Evolutionary conservation across 441 rosid species (phyloP).

Genomic region (Pelargonium australe): DNA sequence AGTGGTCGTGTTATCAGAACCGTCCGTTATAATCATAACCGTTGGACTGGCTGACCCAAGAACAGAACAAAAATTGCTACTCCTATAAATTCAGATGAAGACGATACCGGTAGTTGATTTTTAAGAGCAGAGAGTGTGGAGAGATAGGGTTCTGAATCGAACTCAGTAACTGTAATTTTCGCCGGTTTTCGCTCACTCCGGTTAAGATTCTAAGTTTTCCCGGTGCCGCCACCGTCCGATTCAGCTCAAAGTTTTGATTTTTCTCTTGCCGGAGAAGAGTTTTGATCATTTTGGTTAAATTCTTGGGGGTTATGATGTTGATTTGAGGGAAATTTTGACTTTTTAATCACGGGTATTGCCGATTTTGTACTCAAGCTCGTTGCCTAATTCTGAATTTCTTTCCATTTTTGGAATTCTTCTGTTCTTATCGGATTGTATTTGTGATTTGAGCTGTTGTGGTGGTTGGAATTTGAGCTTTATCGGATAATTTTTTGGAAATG

Average conservation of each 20-base stretch:
- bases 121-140: not conserved
- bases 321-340: not conserved
- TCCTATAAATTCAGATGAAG: not conserved
- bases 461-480: not conserved
- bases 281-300: not conserved
- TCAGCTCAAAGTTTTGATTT: not conserved
- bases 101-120: not conserved
- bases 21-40: not conserved
- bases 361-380: not conserved
- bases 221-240: not conserved
- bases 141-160: conserved; percentile 2
- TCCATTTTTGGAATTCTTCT: not conserved
- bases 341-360: not conserved
- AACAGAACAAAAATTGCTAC: not conserved
- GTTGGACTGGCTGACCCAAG: not conserved
- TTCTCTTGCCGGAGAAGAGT: not conserved
- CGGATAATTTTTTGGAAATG: not conserved
- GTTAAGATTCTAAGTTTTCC: not conserved
- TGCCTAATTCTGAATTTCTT: not conserved
- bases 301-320: not conserved
- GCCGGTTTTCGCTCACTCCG: conserved; percentile 1
- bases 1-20: not conserved
- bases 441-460: not conserved
- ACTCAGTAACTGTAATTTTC: not conserved
- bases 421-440: not conserved